These are phyloP conservation scores for Alloascoidea hylecoeti DNA, from an alignment of 805 yeast species.

Conservation along the genomic window DNA sequence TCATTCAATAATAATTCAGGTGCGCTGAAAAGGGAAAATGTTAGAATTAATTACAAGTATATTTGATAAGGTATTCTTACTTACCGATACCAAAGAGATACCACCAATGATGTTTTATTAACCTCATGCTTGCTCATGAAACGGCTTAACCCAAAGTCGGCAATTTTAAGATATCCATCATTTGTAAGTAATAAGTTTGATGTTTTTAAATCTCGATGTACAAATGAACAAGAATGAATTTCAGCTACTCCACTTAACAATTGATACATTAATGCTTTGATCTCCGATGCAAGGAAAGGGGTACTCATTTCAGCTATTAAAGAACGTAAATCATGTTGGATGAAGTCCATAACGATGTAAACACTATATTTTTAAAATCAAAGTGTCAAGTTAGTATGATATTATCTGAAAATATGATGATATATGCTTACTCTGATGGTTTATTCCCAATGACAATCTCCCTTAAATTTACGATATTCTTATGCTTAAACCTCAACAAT, in stretches of 20 bases:
- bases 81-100: too few species aligned
- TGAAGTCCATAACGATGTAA: slow-evolving; percentile 17
- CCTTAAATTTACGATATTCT: slow-evolving; percentile 35
- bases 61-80: too few species aligned
- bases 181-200: slow-evolving; percentile 13
- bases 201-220: slow-evolving; percentile 16
- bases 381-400: too few species aligned
- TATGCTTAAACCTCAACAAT: slow-evolving; percentile 31
- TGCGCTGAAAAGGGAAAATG: too few species aligned
- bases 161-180: slow-evolving; percentile 12
- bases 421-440: slow-evolving; percentile 2
- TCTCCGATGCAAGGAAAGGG: slow-evolving; percentile 15
- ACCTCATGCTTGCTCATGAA: too few species aligned
- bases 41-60: too few species aligned
- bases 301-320: slow-evolving; percentile 10
- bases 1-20: too few species aligned
- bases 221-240: slow-evolving; percentile 11
- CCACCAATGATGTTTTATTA: too few species aligned
- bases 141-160: slow-evolving; percentile 45
- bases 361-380: slow-evolving; percentile 9
- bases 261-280: slow-evolving; percentile 15
- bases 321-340: slow-evolving; percentile 15
- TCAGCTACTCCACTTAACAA: slow-evolving; percentile 11
- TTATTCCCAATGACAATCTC: slow-evolving; percentile 35
- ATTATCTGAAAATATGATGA: too few species aligned